Percentiles rank a stretch among this genome's conserved stretches.
phyloP scores from a whole-genome alignment of 768 basidiomycete species.

The Naganishia onofrii region DNA sequence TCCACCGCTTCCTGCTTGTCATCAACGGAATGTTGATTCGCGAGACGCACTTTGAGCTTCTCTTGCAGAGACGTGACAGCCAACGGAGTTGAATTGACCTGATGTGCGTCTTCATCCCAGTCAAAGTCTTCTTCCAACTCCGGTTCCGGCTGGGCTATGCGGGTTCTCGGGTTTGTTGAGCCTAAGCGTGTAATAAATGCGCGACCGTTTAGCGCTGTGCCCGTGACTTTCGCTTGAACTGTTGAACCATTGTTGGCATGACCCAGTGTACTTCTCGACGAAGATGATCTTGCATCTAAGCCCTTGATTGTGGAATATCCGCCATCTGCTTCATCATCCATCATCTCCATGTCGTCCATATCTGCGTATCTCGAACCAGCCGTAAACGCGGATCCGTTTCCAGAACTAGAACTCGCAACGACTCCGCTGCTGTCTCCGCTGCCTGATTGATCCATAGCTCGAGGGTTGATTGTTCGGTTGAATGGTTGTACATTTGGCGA shows the following conservation, averaged over 20 bases:
- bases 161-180: background rate
- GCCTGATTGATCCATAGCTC: background rate
- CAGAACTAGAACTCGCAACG: conserved; percentile 28
- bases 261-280: background rate
- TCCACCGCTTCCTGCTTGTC: conserved; percentile 23
- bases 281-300: background rate
- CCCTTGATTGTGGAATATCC: conserved; percentile 18
- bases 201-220: conserved; percentile 11
- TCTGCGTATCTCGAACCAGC: background rate
- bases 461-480: background rate
- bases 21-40: background rate
- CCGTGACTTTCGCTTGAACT: conserved; percentile 1
- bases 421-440: background rate
- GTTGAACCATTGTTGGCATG: conserved; percentile 1
- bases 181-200: conserved; percentile 22
- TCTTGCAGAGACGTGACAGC: conserved; percentile 23
- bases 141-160: background rate
- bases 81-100: background rate
- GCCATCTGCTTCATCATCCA: conserved; percentile 29
- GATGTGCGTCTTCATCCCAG: conserved; percentile 18
- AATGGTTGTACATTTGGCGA: background rate
- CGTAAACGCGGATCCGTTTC: conserved; percentile 2
- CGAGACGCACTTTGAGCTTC: conserved; percentile 1
- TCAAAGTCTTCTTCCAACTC: conserved; percentile 30
- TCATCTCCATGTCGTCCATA: conserved; percentile 23